Evolutionary conservation across 331 rosid species (phyloP).

Genomic region (Saraca asoca): DNA sequence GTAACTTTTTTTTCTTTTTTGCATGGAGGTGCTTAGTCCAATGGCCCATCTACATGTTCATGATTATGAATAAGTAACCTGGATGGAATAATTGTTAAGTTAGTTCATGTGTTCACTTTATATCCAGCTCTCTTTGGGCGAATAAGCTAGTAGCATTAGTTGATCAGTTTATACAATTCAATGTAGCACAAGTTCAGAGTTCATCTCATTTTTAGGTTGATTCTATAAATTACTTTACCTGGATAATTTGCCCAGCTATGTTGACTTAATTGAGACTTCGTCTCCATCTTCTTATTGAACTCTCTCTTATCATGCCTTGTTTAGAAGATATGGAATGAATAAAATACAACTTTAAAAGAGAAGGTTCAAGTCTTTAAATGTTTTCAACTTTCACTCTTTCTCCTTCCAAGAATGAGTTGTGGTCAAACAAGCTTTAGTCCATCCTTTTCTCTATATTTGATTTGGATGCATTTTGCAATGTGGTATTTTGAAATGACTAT

Average conservation of each 20-base stretch:
- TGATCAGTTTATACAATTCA: background rate
- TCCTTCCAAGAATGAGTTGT: background rate
- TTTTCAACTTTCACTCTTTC: background rate
- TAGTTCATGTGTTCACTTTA: background rate
- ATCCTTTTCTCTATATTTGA: too few relatives aligned
- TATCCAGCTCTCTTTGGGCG: background rate
- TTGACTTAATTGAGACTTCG: background rate
- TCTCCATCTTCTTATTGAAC: background rate
- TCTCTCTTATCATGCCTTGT: background rate
- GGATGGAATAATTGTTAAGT: too few relatives aligned
- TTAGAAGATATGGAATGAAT: background rate
- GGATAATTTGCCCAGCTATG: background rate
- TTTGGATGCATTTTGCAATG: too few relatives aligned
- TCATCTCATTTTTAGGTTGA: slow-evolving; percentile 26
- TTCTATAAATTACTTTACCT: slow-evolving; percentile 13
- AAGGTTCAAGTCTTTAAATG: background rate
- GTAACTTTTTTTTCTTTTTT: slow-evolving; percentile 16
- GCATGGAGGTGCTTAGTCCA: slow-evolving; percentile 2
- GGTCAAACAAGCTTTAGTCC: too few relatives aligned
- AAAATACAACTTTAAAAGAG: background rate
- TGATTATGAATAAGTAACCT: slow-evolving; percentile 10
- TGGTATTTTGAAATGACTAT: too few relatives aligned
- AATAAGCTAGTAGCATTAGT: background rate
- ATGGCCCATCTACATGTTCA: background rate
- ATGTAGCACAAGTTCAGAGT: background rate